Base-by-base conservation (phyloP, 2,329 filamentous ascomycete genomes). In the Arthrobotrys musiformis region DNA sequence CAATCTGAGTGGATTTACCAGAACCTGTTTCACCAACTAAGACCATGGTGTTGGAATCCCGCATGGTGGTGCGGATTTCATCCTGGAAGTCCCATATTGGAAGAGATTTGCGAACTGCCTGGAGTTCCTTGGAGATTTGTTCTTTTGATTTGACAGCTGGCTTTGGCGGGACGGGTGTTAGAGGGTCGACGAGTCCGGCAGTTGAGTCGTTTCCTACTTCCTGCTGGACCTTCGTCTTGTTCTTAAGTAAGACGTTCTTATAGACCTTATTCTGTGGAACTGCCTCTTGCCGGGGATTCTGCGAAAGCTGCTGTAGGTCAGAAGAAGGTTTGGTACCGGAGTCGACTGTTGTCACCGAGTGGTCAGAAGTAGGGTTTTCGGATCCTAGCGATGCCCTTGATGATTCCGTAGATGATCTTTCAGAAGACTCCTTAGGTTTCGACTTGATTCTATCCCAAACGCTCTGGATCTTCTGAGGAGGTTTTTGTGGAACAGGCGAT, bases 1-100 rank as follows among this genome's bases (percentile, higher is more conserved):
- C 94, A 0, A 97, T 90, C 84, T 99, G 95, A 0, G 95, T 99
- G 85, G 92, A 96, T 85, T 99, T 99, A 82, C 95, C 95, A 13
- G 93, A 97, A 82, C 95, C 95, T 0, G 95, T 99, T 83, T 98
- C 94, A 85, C 94, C 94, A 1, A 95, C 91, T 13, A 99, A 85
- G 0, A 99, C 87, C 62, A 99, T 88, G 0, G 97, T 89, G 81
- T 96, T 89, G 78, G 89, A 90, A 35, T 88, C 84, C 11, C 85
- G 85, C 5, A 97, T 84, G 1, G 88, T 86, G 15, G 86, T 82
- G 37, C 89, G 89, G 60, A 97, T 96, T 26, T 90, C 87, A 35
- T 90, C 86, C 56, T 89, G 89, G 79, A 93, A 88, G 2, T 87
- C 85, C 89, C 92, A 97, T 79, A 97, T 94, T 0, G 94, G 94